These are phyloP conservation scores for Gymnopilus dilepis DNA, from an alignment of 768 basidiomycete genomes.

Conservation along the genomic window DNA sequence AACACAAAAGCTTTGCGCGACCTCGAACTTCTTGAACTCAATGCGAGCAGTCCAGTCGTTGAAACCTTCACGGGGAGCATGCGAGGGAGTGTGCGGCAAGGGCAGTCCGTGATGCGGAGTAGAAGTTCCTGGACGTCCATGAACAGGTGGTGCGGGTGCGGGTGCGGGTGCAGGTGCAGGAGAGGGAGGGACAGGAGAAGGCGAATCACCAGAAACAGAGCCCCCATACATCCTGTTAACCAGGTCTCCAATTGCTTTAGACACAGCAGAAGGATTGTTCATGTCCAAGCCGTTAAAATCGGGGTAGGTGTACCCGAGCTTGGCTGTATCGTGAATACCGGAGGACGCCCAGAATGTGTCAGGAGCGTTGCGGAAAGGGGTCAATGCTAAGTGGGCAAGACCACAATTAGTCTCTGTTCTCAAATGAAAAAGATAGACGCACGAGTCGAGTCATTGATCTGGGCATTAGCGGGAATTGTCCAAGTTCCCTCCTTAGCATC, in stretches of 20 bases:
- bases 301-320: constrained; percentile 54
- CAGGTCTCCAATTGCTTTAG: constrained; percentile 35
- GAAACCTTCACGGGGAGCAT: constrained; percentile 18
- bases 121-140: constrained; percentile 9
- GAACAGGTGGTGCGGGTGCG: neutral
- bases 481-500: constrained; percentile 37
- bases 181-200: neutral
- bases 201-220: constrained; percentile 13
- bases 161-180: constrained; percentile 2
- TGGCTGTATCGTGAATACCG: constrained; percentile 32
- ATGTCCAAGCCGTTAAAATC: constrained; percentile 50
- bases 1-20: constrained; percentile 49
- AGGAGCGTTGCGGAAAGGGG: constrained; percentile 51
- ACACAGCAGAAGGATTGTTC: constrained; percentile 32
- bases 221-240: constrained; percentile 44
- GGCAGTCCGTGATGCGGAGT: constrained; percentile 25
- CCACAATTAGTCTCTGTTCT: neutral
- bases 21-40: constrained; percentile 47
- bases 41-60: constrained; percentile 52
- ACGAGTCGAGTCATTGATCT: constrained; percentile 36
- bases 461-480: constrained; percentile 32
- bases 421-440: constrained; percentile 7
- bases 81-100: neutral
- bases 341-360: constrained; percentile 46
- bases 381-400: constrained; percentile 36